Base-by-base conservation (phyloP, 2,329 filamentous ascomycete genomes). In the Scleromitrula shiraiana region DNA sequence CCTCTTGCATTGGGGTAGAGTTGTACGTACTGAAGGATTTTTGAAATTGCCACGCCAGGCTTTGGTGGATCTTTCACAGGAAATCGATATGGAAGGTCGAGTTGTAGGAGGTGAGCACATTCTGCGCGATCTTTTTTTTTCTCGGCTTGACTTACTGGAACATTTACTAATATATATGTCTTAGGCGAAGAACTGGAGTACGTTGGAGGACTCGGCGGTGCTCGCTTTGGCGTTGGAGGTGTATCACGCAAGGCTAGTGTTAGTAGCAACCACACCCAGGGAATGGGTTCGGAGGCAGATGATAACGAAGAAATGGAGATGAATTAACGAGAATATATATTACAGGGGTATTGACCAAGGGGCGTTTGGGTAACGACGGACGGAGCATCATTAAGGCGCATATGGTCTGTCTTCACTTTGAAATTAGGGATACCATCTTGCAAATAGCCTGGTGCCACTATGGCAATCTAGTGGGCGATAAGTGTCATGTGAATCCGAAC, bases 71-170 rank as follows among this genome's bases (percentile, higher is more conserved):
- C 76, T 98, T 8, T 95, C 88, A 46, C 88, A 95, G 66, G 90
- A 95, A 64, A 86, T 95, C 36, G 89, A 96, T 65, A 85, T 83
- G 59, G 93, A 97, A 62, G 89, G 90, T n/a, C 78, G 91, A 22
- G 84, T 98, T 6, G 76, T 97, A 5, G 85, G 85, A 45, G 91
- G 91, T 36, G 87, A 95, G 53, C 89, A 96, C 75, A 78, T 50
- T 40, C 9, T 20, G 24, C 7, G 22, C n/a, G 15, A 27, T 19
- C 23, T 12, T 15, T 10, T 20, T 6, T 19, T 24, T 23, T 40
- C 29, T 53, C 22, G 24, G 44, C 49, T 27, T 50, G 29, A 30
- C 7, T 12, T 54, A 46, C 33, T 24, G 42, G 8, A 46, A 48
- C 32, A 54, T 51, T 43, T 51, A 53, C 47, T 59, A 52, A 58